Base-by-base conservation (phyloP, 2,329 filamentous ascomycete genomes). In the Talaromyces sp. region DNA sequence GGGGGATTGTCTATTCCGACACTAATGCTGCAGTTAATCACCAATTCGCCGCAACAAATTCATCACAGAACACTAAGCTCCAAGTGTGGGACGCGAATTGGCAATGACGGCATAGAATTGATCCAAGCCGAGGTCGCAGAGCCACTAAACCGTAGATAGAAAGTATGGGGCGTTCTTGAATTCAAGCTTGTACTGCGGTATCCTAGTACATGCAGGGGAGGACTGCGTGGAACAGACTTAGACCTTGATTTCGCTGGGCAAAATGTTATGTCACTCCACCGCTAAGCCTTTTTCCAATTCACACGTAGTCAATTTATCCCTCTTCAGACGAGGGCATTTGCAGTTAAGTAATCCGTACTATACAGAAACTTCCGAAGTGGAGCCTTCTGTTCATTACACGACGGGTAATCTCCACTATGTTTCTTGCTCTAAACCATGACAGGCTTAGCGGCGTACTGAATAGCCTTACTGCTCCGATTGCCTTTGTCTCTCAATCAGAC, bases 81-180 rank as follows among this genome's bases (percentile, higher is more conserved):
- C 54, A 65, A 65, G 62, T 63, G 64, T 65, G 68, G 67, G 62
- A 70, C 65, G 67, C 63, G 67, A 68, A 44, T 57, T 50, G 57
- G 61, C 50, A 58, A 67, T 70, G 65, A 70, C 66, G 65, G 58
- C 58, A 63, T 62, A 52, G 49, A 50, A 51, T 54, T 41, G 37
- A 49, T 27, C 24, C 24, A 27, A 52, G 58, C 57, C 47, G 54
- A 60, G 56, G 54, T 55, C 56, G 61, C 36, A 39, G 33, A 35
- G 45, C 42, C 51, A 47, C 44, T 49, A 43, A 53, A 40, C 39
- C 41, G 46, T 52, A 49, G 24, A 52, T 35, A 51, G 41, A 50
- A 39, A 44, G 27, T 33, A 47, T 45, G 37, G 49, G 35, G 22
- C 33, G 47, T 24, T 22, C 14, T 27, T 7, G 51, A 39, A 37